Evolutionary conservation across 2,329 filamentous ascomycete species (phyloP), one percentile per base, ranked within the genome.

Genomic region (Alternaria sp.): DNA sequence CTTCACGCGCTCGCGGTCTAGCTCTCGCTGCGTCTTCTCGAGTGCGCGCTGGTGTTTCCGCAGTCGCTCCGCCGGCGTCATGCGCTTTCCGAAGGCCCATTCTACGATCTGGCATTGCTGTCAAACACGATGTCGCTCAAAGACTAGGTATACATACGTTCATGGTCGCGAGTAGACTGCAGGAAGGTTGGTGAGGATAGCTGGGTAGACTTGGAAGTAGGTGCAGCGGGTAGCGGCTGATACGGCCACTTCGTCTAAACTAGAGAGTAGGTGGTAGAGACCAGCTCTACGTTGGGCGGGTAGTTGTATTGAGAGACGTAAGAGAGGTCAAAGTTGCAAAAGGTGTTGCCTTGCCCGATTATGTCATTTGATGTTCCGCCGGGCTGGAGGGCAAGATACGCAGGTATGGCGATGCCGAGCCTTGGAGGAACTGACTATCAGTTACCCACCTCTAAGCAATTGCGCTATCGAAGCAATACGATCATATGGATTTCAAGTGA

Each of bases 31-130:
- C 11, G 95, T 97, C 84, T 97, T 97, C 81, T 99, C 95, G 66
- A 99, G 89, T 70, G 95, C 93, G 73, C 95, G 89, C 83, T 98
- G 95, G 81, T 99, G 97, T 85, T 94, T 94, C 80, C 92, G 90
- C 79, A 94, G 85, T 79, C 92, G 90, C 86, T 95, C 92, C 25
- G 93, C 93, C 4, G 95, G 94, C 85, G 95, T 99, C 88, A 98
- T 96, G 81, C 95, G 95, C 87, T 97, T 98, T 70, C 95, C 95
- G 78, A 99, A 99, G 40, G 94, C 94, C 94, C 95, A 99, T 87
- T 99, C 95, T 64, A 99, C 87, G 78, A 98, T 92, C 60, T 63
- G 44, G 4, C 3, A 41, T 43, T 11, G 3, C 6, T n/a, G 27
- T 63, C 20, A 63, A 54, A 40, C 20, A n/a, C 16, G 32, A 28